Percentiles rank a stretch among this genome's conserved stretches.
Evolutionary conservation across 140 eudicot species (phyloP).

Genomic region (Senecio squalidus): DNA sequence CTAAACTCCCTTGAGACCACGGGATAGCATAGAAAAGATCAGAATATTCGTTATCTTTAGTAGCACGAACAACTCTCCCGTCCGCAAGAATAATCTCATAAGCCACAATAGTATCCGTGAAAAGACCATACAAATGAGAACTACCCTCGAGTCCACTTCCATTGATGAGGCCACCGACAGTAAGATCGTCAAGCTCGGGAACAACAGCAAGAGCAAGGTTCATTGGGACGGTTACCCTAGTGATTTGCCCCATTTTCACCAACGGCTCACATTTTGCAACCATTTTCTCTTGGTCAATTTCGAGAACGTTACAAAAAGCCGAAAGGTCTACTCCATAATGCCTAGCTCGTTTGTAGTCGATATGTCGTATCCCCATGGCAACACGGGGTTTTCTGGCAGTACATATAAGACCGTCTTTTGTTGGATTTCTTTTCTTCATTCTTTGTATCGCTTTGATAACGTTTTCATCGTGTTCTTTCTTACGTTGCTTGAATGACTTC

Average conservation of each 20-base stretch:
- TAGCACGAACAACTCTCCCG: constrained; percentile 61
- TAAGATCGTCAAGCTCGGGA: no score
- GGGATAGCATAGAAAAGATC: no score
- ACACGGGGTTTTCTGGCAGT: constrained; percentile 72
- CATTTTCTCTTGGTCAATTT: constrained; percentile 66
- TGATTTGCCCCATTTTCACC: no score
- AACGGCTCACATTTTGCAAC: no score
- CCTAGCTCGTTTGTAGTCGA: constrained; percentile 73
- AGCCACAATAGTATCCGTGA: no score
- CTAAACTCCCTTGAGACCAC: constrained; percentile 86
- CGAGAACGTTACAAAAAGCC: constrained; percentile 51
- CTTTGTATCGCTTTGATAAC: constrained; percentile 53
- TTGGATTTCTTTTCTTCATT: constrained; percentile 55
- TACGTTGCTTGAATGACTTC: constrained; percentile 61
- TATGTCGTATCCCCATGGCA: constrained; percentile 75
- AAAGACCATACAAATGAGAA: constrained; percentile 64
- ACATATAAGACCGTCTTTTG: constrained; percentile 69
- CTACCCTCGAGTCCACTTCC: no score
- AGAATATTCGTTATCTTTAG: no score
- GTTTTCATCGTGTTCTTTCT: constrained; percentile 54
- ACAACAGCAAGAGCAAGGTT: no score
- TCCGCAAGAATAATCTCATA: no score
- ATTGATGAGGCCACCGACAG: constrained; percentile 70
- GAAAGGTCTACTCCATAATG: no score
- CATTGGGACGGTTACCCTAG: no score